Evolutionary conservation across 306 rosid species (phyloP).

Genomic region (Arachis hypogaea): DNA sequence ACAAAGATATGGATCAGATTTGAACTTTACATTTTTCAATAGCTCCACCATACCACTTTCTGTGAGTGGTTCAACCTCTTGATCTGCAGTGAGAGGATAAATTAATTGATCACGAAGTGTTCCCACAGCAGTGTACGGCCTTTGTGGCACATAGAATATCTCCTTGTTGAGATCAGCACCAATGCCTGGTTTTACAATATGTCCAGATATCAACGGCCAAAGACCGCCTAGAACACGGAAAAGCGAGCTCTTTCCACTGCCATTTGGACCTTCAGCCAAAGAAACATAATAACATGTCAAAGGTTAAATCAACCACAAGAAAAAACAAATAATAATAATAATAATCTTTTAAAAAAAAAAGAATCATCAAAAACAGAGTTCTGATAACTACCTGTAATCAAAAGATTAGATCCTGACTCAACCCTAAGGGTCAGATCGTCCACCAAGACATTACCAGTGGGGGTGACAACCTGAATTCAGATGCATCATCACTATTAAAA

Average conservation of each 20-base stretch:
- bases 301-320: constrained; percentile 60
- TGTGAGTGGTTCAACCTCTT: constrained; percentile 84
- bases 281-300: constrained; percentile 41
- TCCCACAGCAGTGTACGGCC: constrained; percentile 99
- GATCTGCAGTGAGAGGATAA: constrained; percentile 80
- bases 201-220: constrained; percentile 95
- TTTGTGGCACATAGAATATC: constrained; percentile 97
- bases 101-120: constrained; percentile 97
- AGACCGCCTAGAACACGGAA: constrained; percentile 98
- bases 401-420: constrained; percentile 88
- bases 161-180: constrained; percentile 99
- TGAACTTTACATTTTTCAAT: constrained; percentile 69
- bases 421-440: constrained; percentile 83
- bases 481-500: constrained; percentile 42
- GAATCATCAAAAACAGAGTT: constrained; percentile 18
- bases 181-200: constrained; percentile 93
- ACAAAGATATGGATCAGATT: constrained; percentile 33
- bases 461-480: constrained; percentile 85
- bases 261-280: constrained; percentile 92
- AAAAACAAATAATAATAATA: background rate
- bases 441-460: constrained; percentile 93
- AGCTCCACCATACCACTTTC: constrained; percentile 83
- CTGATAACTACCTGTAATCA: constrained; percentile 83
- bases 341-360: background rate
- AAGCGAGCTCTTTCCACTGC: constrained; percentile 99